Conservation (phyloP, 2,329 filamentous ascomycete species). For the Aureobasidium sp. region DNA sequence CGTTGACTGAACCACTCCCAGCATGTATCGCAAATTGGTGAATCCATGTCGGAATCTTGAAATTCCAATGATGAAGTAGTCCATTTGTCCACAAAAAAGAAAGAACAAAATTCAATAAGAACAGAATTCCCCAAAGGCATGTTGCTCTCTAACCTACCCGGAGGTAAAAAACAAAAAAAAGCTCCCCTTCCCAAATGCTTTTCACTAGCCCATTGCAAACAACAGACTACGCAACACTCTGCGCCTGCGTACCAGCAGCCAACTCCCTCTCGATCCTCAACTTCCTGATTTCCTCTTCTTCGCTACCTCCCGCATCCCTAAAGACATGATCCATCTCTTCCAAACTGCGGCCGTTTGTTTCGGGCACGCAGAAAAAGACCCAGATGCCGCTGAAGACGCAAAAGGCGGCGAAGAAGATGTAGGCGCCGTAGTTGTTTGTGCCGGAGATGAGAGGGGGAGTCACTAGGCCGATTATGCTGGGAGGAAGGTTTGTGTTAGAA, state of each 20-base stretch:
- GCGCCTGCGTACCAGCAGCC: not conserved
- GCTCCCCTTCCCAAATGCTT: no score
- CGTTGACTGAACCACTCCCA: no score
- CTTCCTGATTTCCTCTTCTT: constrained; percentile 5
- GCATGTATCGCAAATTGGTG: no score
- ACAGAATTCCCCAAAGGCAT: no score
- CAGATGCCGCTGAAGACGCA: constrained; percentile 45
- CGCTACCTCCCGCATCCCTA: not conserved
- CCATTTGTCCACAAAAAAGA: no score
- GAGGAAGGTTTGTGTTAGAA: constrained; percentile 36
- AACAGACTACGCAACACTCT: not conserved
- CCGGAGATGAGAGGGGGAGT: constrained; percentile 36
- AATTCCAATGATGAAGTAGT: no score
- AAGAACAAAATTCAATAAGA: no score
- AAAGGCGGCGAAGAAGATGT: constrained; percentile 55
- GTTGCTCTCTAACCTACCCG: no score
- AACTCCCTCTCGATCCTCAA: constrained; percentile 1
- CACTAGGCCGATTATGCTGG: constrained; percentile 38
- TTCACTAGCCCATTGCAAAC: no score
- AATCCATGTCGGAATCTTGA: no score
- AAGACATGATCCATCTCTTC: constrained; percentile 25
- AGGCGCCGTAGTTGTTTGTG: constrained; percentile 48
- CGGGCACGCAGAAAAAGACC: constrained; percentile 50
- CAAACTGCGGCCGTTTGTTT: constrained; percentile 44
- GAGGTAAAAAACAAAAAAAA: no score